A percentile compares a stretch with the other conserved stretches of the same genome.
phyloP scores from a whole-genome alignment of 768 basidiomycete genomes.

The Lyophyllum semitale region DNA sequence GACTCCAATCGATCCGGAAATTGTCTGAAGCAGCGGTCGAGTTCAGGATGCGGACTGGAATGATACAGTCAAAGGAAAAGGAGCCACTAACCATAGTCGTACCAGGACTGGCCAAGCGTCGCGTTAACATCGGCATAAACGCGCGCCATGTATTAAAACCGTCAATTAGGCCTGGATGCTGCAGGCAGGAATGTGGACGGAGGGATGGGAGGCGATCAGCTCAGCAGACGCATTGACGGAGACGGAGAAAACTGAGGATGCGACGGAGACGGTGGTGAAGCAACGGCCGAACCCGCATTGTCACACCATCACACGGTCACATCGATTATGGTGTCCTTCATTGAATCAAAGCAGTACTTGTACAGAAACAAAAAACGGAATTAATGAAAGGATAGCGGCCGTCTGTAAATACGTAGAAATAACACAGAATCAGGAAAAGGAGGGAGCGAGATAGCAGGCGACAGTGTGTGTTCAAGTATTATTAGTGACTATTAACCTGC shows the following conservation, averaged over 20 bases:
- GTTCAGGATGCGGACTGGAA: background rate
- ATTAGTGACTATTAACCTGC: background rate
- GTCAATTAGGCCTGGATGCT: slow-evolving; percentile 7
- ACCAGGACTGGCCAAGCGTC: slow-evolving; percentile 58
- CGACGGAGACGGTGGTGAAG: slow-evolving; percentile 6
- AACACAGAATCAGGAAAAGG: background rate
- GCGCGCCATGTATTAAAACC: slow-evolving; percentile 39
- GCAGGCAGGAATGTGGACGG: slow-evolving; percentile 8
- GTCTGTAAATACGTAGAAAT: background rate
- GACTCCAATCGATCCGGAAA: slow-evolving; percentile 62
- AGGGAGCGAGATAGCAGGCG: slow-evolving; percentile 2
- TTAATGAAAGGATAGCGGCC: slow-evolving; percentile 5
- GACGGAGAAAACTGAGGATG: slow-evolving; percentile 11
- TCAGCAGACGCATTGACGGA: slow-evolving; percentile 18
- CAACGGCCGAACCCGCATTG: slow-evolving; percentile 6
- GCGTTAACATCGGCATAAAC: slow-evolving; percentile 62
- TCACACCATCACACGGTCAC: slow-evolving; percentile 13
- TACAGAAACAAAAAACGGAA: background rate
- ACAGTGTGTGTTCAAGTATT: slow-evolving; percentile 6
- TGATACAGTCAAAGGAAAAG: background rate
- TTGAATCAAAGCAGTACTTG: background rate
- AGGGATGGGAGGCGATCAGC: slow-evolving; percentile 12
- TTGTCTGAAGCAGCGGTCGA: slow-evolving; percentile 46
- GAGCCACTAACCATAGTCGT: slow-evolving; percentile 56
- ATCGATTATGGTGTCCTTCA: background rate